Evolutionary conservation across 345 rosid genomes (phyloP), one percentile per base, ranked within the genome.

Genomic region (Carallia brachiata): DNA sequence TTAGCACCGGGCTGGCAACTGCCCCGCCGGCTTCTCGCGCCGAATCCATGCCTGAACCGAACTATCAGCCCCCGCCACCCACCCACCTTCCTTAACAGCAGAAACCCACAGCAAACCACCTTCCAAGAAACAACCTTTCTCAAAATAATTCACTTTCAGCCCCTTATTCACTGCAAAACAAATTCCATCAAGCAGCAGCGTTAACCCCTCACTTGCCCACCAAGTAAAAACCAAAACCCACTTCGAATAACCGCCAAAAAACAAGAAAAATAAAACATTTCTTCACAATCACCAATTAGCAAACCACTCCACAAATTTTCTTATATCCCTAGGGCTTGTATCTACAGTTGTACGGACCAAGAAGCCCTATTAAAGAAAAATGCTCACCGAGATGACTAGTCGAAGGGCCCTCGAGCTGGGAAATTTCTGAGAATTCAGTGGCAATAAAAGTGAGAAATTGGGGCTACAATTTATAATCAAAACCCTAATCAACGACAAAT

Each of bases 41-140:
- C 34, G 70, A 60, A 55, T 77, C 76, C 80, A 72, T 77, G 27
- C 71, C 67, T 52, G 64, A 40, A 5, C 59, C 68, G 71, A 60
- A 61, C 75, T 4, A 70, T 56, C 4, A 13, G 44, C 12, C 23
- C 23, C 23, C 23, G 23, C 23, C 34, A 1, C 12, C 10, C 13
- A 39, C 40, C 39, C 47, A 10, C 18, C 19, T 23, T 7, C 19
- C 34, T 58, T 27, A 7, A 44, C 19, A 61, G 3, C 52, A 60
- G 27, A 12, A 58, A 36, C 32, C 12, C 13, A 10, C 9, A 18
- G 6, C 27, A 48, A 56, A 74, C 6, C 28, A 56, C 56, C 60
- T 17, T 36, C 37, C 60, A 57, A 32, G 34, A 30, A 17, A 10
- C 27, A 19, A 54, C 9, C 7, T 18, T 48, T 47, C 6, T 18